Evolutionary conservation across 345 rosid species (phyloP), one percentile per base, ranked within the genome.

Genomic region (Aurinia saxatilis): DNA sequence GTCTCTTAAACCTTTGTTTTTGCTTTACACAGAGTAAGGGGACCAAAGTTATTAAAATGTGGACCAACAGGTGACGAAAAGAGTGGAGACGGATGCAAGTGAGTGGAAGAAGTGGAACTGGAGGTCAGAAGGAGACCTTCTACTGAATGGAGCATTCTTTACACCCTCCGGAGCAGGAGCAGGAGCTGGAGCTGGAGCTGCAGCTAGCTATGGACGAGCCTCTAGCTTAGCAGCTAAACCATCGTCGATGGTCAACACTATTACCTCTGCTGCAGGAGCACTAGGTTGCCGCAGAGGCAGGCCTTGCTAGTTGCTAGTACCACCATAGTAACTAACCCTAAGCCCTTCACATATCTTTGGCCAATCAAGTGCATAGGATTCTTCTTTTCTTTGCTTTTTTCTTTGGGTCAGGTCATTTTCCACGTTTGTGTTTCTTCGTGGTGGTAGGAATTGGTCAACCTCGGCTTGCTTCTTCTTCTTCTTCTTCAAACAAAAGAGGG

Each of bases 161-260:
- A 91, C 77, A 47, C 77, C 86, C 15, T 91, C 98, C 1, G 98
- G 98, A 18, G 87, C 81, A 8, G 30, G 30, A 27, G 30, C 30
- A 1, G 95, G 82, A 57, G 87, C 95, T 23, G 30, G 30, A 27
- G 30, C 30, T 21, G 95, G 82, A 57, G 87, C 95, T 23, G 76
- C 98, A 3, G 82, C 84, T 10, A 88, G 85, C 84, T 88, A 87
- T 12, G 93, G 95, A 56, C 71, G 98, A 61, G 98, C 98, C 59
- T 88, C 96, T 10, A 87, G 96, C 71, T 78, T 88, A 76, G 91
- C 87, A 68, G 98, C 96, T 76, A 88, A 88, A 76, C 77, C 98
- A 48, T 88, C 96, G 13, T 58, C 96, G 40, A 75, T 83, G 85
- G 91, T 87, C 19, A 80, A 82, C 58, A 13, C 89, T 53, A 84